Percentiles rank a stretch among this genome's conserved stretches.
Conservation (phyloP, 768 basidiomycete species). For the Trametes cubensis region DNA sequence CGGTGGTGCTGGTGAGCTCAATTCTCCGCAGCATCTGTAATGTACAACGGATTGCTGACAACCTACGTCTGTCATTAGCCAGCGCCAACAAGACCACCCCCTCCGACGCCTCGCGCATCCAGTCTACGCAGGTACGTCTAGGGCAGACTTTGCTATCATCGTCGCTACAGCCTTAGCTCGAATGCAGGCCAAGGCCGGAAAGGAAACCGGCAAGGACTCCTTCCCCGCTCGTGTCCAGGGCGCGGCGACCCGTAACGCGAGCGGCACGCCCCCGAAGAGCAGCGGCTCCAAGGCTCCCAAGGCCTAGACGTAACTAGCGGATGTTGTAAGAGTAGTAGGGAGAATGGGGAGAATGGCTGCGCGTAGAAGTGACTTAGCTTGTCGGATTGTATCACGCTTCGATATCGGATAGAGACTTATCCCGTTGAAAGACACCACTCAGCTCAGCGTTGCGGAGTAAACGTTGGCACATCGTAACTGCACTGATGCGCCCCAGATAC, state of each 20-base stretch:
- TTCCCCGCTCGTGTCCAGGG: constrained; percentile 33
- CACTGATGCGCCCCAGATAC: too few relatives aligned
- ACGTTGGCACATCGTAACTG: too few relatives aligned
- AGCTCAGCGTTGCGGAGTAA: too few relatives aligned
- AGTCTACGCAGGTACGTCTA: constrained; percentile 32
- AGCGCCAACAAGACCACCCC: constrained; percentile 27
- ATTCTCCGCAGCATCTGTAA: too few relatives aligned
- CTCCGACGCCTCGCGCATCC: constrained; percentile 32
- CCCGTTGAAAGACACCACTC: too few relatives aligned
- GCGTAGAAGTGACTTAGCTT: too few relatives aligned
- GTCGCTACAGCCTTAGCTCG: constrained; percentile 1
- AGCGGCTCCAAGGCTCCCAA: constrained; percentile 24
- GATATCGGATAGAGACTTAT: too few relatives aligned
- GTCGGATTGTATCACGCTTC: too few relatives aligned
- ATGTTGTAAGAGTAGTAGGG: too few relatives aligned
- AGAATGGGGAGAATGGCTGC: too few relatives aligned
- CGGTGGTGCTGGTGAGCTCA: constrained; percentile 21
- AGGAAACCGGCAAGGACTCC: constrained; percentile 32
- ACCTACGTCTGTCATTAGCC: background rate
- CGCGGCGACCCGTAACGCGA: constrained; percentile 28
- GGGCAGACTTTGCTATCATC: background rate
- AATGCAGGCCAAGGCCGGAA: constrained; percentile 33
- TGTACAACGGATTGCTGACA: background rate
- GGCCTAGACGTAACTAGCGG: background rate
- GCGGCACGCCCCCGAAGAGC: constrained; percentile 18